Evolutionary conservation across 2,329 filamentous ascomycete species (phyloP), one percentile per base, ranked within the genome.

Genomic region (Triangularia setosa): DNA sequence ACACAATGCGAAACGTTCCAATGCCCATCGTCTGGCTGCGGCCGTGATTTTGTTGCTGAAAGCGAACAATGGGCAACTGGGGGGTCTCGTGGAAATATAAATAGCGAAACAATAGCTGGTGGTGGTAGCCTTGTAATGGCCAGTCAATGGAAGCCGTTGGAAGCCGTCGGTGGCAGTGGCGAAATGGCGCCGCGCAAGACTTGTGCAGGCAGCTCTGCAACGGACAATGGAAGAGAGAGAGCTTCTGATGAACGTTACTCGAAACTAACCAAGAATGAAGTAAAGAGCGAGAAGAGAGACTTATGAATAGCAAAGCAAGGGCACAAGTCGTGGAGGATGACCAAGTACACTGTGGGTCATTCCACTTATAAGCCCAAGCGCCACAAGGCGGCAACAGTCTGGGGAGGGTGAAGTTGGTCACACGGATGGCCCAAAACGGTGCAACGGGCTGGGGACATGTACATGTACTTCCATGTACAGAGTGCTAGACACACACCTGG

Each of bases 121-220:
- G 58, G 58, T 56, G 24, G 33, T 14, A 48, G 23, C 33, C 24
- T 57, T 35, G 53, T 53, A 61, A 62, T 64, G 60, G 27, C 23
- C 53, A 62, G 63, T 65, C 65, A 69, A 68, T 69, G 66, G 67
- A 69, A 70, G 52, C 53, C 48, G 65, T 62, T 69, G 65, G 69
- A 69, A 70, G 28, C 57, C 3, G 30, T 58, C 33, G 48, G 69
- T 70, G 69, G 66, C 69, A 48, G 40, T 48, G 40, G 40, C 40
- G n/a, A 48, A 48, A 48, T 48, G 40, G 40, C 18, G 40, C 40
- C n/a, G 40, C 40, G 40, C 40, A 48, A 48, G 21, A n/a, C 40
- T 48, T 21, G 40, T 44, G 57, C 12, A 48, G 56, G 56, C 56
- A 58, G 24, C 28, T 24, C 23, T 40, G 14, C 24, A 58, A 48